Conservation (phyloP, 345 rosid genomes). For the Salix dunnii region DNA sequence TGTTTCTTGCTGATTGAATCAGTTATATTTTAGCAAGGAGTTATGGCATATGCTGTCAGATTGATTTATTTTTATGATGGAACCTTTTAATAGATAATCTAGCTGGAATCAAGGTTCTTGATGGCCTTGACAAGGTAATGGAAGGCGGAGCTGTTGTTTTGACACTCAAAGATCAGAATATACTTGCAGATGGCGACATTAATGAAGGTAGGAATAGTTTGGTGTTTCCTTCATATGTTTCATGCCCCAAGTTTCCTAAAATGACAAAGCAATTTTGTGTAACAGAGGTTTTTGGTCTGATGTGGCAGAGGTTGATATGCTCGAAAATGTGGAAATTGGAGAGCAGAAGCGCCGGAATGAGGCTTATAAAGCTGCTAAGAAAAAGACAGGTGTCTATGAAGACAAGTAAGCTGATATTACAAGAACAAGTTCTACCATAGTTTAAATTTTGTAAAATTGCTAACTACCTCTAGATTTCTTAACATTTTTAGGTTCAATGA, state of each 20-base stretch:
- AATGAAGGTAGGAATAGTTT: slow-evolving; percentile 62
- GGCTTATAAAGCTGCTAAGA: slow-evolving; percentile 89
- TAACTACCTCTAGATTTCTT: slow-evolving; percentile 5
- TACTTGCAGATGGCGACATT: slow-evolving; percentile 76
- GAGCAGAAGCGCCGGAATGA: slow-evolving; percentile 89
- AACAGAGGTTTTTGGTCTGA: slow-evolving; percentile 36
- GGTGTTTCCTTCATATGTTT: slow-evolving; percentile 13
- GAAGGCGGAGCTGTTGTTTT: slow-evolving; percentile 96
- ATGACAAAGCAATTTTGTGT: slow-evolving; percentile 30
- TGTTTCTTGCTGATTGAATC: slow-evolving; percentile 11
- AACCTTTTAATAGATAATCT: slow-evolving; percentile 55
- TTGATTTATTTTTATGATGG: slow-evolving; percentile 13
- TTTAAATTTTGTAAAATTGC: not conserved
- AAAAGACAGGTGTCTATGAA: slow-evolving; percentile 68
- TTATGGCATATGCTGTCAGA: not conserved
- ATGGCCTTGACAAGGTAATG: slow-evolving; percentile 88
- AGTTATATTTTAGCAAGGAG: slow-evolving; percentile 8
- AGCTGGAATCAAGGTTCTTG: slow-evolving; percentile 80
- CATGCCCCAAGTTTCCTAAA: slow-evolving; percentile 7
- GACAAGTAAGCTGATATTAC: slow-evolving; percentile 56
- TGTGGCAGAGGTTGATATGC: slow-evolving; percentile 85
- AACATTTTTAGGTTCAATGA: slow-evolving; percentile 66
- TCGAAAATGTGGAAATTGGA: slow-evolving; percentile 96
- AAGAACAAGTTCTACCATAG: no score
- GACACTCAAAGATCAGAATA: slow-evolving; percentile 87